Evolutionary conservation across 148 eudicot species (phyloP).

Genomic region (Rhododendron griersonianum): DNA sequence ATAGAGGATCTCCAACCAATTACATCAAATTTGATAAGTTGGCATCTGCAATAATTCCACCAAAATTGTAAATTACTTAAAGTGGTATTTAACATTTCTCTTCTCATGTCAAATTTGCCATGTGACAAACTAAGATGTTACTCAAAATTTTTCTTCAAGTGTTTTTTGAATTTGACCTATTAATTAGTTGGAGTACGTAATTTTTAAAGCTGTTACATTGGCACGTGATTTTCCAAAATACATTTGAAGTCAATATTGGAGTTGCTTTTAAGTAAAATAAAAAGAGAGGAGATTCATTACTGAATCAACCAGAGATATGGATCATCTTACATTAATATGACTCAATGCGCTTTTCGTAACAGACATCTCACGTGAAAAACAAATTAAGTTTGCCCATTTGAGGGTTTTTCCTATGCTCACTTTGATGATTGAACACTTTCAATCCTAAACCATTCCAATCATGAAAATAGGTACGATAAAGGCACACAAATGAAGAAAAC

Average conservation of each 20-base stretch:
- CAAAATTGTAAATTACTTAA: not conserved
- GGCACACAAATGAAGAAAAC: too few species aligned
- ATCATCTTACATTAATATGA: not conserved
- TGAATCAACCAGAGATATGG: not conserved
- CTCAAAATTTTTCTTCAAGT: not conserved
- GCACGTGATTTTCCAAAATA: not conserved
- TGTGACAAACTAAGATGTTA: not conserved
- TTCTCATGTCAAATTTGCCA: not conserved
- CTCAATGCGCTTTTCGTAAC: not conserved
- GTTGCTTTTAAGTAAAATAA: too few species aligned
- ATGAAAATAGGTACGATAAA: too few species aligned
- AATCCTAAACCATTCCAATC: too few species aligned
- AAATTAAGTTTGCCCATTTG: not conserved
- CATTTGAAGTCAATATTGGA: not conserved
- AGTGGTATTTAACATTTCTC: not conserved
- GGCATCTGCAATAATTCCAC: not conserved
- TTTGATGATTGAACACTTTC: not conserved
- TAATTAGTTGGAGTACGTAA: not conserved
- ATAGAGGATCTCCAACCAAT: not conserved
- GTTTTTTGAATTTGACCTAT: not conserved
- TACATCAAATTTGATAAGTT: not conserved
- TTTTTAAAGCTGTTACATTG: not conserved
- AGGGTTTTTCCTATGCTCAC: not conserved
- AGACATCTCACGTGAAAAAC: not conserved
- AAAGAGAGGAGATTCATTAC: not conserved